phyloP scores from a whole-genome alignment of 2,329 filamentous ascomycete species.

The Phyllosticta paracitricarpa region DNA sequence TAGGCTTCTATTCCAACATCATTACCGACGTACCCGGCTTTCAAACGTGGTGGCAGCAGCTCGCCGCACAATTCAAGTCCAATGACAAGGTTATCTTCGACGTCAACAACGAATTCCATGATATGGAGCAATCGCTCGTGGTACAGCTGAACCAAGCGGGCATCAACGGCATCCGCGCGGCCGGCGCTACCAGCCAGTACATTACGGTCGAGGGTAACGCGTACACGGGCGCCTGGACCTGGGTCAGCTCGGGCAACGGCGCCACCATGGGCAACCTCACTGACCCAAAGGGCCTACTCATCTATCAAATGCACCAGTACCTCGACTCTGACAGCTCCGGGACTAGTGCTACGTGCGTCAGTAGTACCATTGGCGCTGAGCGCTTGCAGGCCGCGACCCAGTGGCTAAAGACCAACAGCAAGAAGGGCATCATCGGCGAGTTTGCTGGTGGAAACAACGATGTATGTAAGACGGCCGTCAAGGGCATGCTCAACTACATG shows the following conservation, averaged over 20 bases:
- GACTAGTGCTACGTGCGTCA: conserved; percentile 38
- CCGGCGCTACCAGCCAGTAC: conserved; percentile 35
- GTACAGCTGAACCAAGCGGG: conserved; percentile 30
- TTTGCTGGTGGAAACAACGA: conserved; percentile 40
- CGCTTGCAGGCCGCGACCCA: conserved; percentile 37
- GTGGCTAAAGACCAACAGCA: conserved; percentile 40
- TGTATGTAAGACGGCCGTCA: conserved; percentile 37
- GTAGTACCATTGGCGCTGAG: conserved; percentile 38
- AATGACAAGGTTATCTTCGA: conserved; percentile 30
- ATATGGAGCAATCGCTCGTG: conserved; percentile 25
- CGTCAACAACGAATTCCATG: conserved; percentile 31
- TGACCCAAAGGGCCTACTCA: conserved; percentile 35
- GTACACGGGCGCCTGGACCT: conserved; percentile 37
- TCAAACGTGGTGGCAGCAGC: conserved; percentile 24
- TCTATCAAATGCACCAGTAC: conserved; percentile 50
- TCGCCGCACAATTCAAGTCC: conserved; percentile 21
- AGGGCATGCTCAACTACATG: conserved; percentile 37
- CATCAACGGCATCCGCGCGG: conserved; percentile 27
- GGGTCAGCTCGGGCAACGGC: conserved; percentile 34
- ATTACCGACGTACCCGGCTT: conserved; percentile 24
- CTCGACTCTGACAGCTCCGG: conserved; percentile 44
- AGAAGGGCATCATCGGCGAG: conserved; percentile 41
- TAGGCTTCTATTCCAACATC: conserved; percentile 25
- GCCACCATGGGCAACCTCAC: conserved; percentile 34
- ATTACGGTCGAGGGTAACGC: conserved; percentile 46